These are phyloP conservation scores for Micromonas commoda DNA, from an alignment of 139 green algal genomes.

Conservation along the genomic window DNA sequence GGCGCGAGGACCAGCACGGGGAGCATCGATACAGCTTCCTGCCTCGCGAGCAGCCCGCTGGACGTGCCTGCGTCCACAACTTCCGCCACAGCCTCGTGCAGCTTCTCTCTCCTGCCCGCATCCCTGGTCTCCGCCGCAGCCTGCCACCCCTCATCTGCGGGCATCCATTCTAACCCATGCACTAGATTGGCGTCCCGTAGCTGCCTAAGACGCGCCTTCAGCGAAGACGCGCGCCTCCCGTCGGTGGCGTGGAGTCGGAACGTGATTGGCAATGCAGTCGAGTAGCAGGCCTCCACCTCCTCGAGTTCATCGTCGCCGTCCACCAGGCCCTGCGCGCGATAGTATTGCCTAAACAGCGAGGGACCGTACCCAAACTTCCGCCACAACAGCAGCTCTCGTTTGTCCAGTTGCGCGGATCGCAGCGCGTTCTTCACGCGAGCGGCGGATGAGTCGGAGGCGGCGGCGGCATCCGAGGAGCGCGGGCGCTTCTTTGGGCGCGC, in stretches of 20 bases:
- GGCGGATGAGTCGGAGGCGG: no score
- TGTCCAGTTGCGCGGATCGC: not conserved
- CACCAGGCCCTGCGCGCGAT: not conserved
- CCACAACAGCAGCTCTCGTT: not conserved
- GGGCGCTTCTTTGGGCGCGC: not conserved
- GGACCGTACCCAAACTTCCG: not conserved
- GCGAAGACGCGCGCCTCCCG: no score
- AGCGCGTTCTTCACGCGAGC: conserved; percentile 23
- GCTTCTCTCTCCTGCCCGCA: not conserved
- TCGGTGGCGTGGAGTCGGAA: not conserved
- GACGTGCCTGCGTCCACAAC: not conserved
- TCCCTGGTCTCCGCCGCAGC: not conserved
- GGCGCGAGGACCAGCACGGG: conserved; percentile 78
- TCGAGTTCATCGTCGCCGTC: not conserved
- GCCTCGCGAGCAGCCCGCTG: conserved; percentile 54
- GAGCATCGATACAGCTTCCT: conserved; percentile 94
- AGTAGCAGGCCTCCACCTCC: not conserved
- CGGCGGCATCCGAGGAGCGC: not conserved
- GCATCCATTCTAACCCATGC: not conserved
- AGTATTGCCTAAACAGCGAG: not conserved
- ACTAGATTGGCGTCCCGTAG: not conserved
- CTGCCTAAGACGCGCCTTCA: not conserved
- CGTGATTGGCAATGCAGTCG: conserved; percentile 1
- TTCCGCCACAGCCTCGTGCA: not conserved
- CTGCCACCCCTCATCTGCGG: not conserved